Conservation (phyloP, 2,329 filamentous ascomycete genomes). For the Curvularia spicifera region DNA sequence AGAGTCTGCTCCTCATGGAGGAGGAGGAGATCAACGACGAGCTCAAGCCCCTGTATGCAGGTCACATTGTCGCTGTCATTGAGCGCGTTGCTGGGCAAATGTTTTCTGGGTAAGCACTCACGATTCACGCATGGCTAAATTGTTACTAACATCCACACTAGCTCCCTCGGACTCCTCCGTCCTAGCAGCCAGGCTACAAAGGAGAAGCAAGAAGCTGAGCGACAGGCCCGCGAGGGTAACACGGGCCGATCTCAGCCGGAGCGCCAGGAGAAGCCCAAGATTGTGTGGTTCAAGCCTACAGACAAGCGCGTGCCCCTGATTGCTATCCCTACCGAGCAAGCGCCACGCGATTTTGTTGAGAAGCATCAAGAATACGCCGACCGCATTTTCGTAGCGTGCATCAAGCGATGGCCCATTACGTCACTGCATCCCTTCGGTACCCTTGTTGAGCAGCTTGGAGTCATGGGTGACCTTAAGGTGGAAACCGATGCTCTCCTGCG, state of each 20-base stretch:
- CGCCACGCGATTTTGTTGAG: conserved; percentile 96
- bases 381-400: conserved; percentile 97
- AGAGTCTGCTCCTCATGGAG: conserved; percentile 94
- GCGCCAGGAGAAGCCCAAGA: conserved; percentile 97
- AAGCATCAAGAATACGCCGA: conserved; percentile 98
- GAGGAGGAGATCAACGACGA: conserved; percentile 99
- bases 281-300: conserved; percentile 99
- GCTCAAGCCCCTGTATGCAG: conserved; percentile 95
- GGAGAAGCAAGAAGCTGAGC: conserved; percentile 98
- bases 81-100: conserved; percentile 97
- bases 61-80: conserved; percentile 95
- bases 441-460: conserved; percentile 92
- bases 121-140: neutral
- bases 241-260: conserved; percentile 76
- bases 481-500: conserved; percentile 96
- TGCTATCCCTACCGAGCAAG: conserved; percentile 97
- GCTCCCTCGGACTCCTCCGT: conserved; percentile 88
- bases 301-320: conserved; percentile 98
- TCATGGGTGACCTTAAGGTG: conserved; percentile 96
- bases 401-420: conserved; percentile 99
- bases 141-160: conserved; percentile 26
- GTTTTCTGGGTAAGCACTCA: conserved; percentile 72
- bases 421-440: conserved; percentile 99
- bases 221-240: conserved; percentile 84
- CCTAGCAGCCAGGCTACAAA: conserved; percentile 98